Evolutionary conservation across 2,329 filamentous ascomycete species (phyloP).

Genomic region (Apiospora arundinis): DNA sequence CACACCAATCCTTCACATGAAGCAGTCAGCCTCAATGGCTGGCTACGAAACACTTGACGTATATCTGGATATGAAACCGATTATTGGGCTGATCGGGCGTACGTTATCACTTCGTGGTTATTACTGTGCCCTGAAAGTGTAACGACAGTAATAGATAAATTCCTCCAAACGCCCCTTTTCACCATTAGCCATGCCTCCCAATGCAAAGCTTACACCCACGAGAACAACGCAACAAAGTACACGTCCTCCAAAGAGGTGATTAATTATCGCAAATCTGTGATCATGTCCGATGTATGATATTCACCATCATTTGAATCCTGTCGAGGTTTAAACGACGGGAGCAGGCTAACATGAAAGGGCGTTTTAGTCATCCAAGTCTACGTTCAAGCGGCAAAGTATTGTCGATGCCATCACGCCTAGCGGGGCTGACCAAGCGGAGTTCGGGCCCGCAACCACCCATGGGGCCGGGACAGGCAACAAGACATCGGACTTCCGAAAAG

Average conservation of each 20-base stretch:
- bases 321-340: neutral
- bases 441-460: slow-evolving; percentile 17
- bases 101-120: neutral
- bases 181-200: neutral
- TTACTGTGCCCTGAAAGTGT: neutral
- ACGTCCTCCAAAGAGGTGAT: neutral
- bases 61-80: neutral
- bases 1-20: neutral
- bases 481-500: slow-evolving; percentile 15
- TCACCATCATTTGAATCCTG: too few species aligned
- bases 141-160: neutral
- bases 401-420: neutral
- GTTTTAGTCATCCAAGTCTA: neutral
- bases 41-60: neutral
- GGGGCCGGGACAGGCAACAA: slow-evolving; percentile 8
- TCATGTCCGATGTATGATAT: neutral
- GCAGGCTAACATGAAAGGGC: neutral
- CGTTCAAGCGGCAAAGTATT: slow-evolving; percentile 2
- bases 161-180: neutral
- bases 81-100: neutral
- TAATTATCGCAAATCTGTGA: neutral
- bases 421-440: neutral
- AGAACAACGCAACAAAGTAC: too few species aligned
- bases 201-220: neutral
- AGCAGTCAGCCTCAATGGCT: neutral